Base-by-base conservation (phyloP, 208 protist genomes). In the Wallacemonas collosoma region DNA sequence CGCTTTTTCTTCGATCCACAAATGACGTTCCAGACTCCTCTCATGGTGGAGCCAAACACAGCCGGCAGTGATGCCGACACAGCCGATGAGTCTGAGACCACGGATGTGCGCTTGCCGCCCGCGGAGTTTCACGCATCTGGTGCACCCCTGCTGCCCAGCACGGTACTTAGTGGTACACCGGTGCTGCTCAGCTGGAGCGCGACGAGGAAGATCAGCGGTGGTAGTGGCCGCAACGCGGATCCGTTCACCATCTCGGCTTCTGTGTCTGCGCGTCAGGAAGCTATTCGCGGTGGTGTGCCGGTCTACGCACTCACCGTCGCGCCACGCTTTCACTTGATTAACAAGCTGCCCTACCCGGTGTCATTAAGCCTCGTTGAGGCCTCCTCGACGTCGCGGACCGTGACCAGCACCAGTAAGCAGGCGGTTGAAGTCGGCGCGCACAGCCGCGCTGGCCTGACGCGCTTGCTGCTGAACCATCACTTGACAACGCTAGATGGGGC, bases 301-400 rank as follows among this genome's bases (percentile, higher is more conserved):
- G 81, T 71, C 62, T 96, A 90, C 60, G 65, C 88, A 54, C 77
- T 96, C 50, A 63, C 79, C 1, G 74, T 94, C 26, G 82, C 87
- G 72, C 82, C 91, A 35, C 87, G 83, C 53, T 86, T 89, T 72
- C 60, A 67, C 54, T 60, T 96, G 45, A 68, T 83, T 51, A 96
- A 93, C 74, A 79, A 85, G 72, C 81, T 96, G n/a, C 91, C 91
- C 2, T 90, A 85, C 72, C 68, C 60, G 40, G 51, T 93, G 15
- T 77, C 75, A 43, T 17, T 95, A 35, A 82, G 66, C 64, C 76
- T 88, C 26, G 41, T 71, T 14, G 74, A 47, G 3, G 76, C 78
- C 41, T 60, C 55, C 1, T 63, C 65, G 15, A 78, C 79, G 5
- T 53, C 73, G 8, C 54, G 81, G 14, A 70, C 71, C 3, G 69